phyloP scores from a whole-genome alignment of 208 protist genomes.

The Leishmania braziliensis region DNA sequence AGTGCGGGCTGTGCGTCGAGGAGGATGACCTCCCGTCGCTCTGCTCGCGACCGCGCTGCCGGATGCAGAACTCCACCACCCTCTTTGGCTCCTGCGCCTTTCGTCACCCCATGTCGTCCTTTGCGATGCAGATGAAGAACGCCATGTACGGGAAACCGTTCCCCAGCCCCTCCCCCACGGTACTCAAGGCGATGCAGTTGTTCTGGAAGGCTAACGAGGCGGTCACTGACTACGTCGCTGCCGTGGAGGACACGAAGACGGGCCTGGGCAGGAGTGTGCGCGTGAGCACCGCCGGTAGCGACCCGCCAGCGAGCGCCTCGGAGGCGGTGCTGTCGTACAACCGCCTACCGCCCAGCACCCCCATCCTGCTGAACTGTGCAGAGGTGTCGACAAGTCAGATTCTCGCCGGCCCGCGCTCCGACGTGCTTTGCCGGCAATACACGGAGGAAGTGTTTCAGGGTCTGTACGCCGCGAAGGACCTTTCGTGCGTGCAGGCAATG shows the following conservation, averaged over 20 bases:
- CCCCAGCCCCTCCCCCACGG: conserved; percentile 32
- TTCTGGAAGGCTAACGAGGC: conserved; percentile 62
- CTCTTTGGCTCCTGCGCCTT: conserved; percentile 52
- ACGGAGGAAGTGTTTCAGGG: conserved; percentile 36
- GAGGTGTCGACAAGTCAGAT: conserved; percentile 56
- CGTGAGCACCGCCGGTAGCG: neutral
- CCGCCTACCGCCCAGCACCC: conserved; percentile 33
- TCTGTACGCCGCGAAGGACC: conserved; percentile 26
- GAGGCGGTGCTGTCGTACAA: conserved; percentile 26
- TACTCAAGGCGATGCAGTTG: conserved; percentile 32
- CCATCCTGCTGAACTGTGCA: conserved; percentile 53
- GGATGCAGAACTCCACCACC: conserved; percentile 41
- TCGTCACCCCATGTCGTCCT: conserved; percentile 32
- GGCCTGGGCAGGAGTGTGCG: neutral
- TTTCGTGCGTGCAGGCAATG: conserved; percentile 63
- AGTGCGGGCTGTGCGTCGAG: conserved; percentile 60
- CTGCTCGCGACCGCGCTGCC: conserved; percentile 53
- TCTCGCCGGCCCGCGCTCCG: conserved; percentile 41
- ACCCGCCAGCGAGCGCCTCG: conserved; percentile 4
- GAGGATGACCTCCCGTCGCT: conserved; percentile 36
- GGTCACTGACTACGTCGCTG: conserved; percentile 28
- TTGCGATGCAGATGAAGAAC: conserved; percentile 42
- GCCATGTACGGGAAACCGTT: conserved; percentile 50
- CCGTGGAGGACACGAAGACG: neutral
- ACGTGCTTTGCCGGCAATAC: conserved; percentile 60